These are phyloP conservation scores for Rhinocladiella mackenziei DNA, from an alignment of 2,329 filamentous ascomycete genomes.

Conservation along the genomic window DNA sequence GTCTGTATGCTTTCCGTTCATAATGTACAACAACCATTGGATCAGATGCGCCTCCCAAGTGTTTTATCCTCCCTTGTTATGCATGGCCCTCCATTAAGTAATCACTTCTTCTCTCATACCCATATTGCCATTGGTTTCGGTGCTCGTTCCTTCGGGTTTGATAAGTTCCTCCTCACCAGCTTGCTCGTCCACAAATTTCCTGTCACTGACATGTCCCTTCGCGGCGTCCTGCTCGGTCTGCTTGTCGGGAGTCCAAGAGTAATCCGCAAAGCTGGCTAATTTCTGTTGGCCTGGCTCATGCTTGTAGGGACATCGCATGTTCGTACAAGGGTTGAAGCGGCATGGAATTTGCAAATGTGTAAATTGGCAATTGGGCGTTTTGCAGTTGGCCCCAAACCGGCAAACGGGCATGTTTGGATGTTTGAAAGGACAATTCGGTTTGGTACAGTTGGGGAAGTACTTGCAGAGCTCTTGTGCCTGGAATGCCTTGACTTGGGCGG, in stretches of 20 bases:
- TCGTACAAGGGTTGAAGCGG: conserved; percentile 87
- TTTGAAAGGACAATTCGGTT: conserved; percentile 79
- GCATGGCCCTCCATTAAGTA: conserved; percentile 17
- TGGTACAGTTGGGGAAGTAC: conserved; percentile 88
- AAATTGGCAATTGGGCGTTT: conserved; percentile 77
- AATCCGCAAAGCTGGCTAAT: conserved; percentile 71
- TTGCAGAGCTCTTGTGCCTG: conserved; percentile 83
- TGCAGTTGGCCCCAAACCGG: conserved; percentile 86
- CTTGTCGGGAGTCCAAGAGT: conserved; percentile 74
- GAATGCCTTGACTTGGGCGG: conserved; percentile 71
- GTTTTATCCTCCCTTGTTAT: no score
- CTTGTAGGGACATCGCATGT: conserved; percentile 81
- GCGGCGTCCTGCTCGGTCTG: conserved; percentile 27
- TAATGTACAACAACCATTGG: no score
- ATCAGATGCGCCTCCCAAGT: no score
- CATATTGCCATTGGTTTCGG: conserved; percentile 10
- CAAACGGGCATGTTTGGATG: conserved; percentile 84
- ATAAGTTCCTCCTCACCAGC: conserved; percentile 62
- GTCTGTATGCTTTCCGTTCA: no score
- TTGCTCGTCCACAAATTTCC: conserved; percentile 75
- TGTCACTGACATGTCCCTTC: conserved; percentile 73
- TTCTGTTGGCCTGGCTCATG: conserved; percentile 81
- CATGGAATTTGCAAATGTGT: conserved; percentile 81
- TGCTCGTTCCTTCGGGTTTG: conserved; percentile 49
- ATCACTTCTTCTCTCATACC: conserved; percentile 19